Conservation (phyloP, 768 basidiomycete species). For the Lyophyllum semitale region DNA sequence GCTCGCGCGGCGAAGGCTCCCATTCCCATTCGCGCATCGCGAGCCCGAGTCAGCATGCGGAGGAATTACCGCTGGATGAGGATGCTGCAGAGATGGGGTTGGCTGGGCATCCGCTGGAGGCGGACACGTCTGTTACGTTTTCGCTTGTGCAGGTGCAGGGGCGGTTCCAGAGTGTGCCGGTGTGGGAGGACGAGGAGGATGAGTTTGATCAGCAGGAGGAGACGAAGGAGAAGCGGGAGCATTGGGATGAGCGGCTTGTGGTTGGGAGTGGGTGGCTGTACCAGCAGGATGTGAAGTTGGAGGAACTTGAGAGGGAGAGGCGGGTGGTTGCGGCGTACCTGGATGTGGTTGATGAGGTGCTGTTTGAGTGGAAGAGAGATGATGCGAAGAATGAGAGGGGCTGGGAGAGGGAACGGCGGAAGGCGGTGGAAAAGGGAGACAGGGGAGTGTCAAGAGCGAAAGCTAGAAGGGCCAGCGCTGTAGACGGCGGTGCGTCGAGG, state of each 20-base stretch:
- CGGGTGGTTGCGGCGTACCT: constrained; percentile 61
- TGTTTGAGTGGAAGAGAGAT: constrained; percentile 65
- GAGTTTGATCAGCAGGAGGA: constrained; percentile 29
- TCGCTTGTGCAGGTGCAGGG: constrained; percentile 73
- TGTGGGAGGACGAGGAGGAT: constrained; percentile 79
- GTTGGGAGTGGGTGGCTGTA: constrained; percentile 86
- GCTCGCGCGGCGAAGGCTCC: constrained; percentile 32
- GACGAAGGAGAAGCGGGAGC: constrained; percentile 64
- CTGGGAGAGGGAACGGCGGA: constrained; percentile 49
- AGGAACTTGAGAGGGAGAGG: constrained; percentile 58
- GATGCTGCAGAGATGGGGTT: constrained; percentile 21
- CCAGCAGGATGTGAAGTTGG: constrained; percentile 58
- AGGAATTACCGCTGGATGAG: constrained; percentile 43
- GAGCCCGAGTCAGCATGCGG: constrained; percentile 37
- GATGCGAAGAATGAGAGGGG: constrained; percentile 47
- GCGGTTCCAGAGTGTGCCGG: constrained; percentile 62
- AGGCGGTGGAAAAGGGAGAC: constrained; percentile 42
- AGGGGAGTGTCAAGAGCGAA: constrained; percentile 42
- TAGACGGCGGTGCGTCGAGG: constrained; percentile 31
- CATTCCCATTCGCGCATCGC: constrained; percentile 43
- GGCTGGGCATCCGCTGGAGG: constrained; percentile 39
- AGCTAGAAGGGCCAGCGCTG: constrained; percentile 50
- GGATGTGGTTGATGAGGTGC: constrained; percentile 76
- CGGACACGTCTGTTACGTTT: constrained; percentile 66
- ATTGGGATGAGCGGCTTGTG: constrained; percentile 82